Base-by-base conservation (phyloP, 2,329 filamentous ascomycete genomes). In the Fusarium proliferatum region DNA sequence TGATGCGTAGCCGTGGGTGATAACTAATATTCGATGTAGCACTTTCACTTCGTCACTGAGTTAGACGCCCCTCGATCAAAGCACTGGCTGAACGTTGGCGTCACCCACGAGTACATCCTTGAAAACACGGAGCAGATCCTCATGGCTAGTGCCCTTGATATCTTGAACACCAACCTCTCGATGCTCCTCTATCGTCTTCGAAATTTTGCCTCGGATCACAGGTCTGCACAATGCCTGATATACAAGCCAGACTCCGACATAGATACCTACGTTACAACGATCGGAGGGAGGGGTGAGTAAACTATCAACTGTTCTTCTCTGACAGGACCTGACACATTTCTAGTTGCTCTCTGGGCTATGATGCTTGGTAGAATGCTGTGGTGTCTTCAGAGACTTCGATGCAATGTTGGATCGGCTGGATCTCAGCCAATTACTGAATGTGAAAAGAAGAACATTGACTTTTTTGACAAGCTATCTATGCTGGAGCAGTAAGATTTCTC, bases 291-390 rank as follows among this genome's bases (percentile, higher is more conserved):
- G 15, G 5, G 51, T 55, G 7, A 28, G 51, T n/a, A 28, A 3
- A 8, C 26, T 12, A 9, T 6, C 5, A 17, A 10, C 10, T 13
- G 6, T 7, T 9, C 13, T 39, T 2, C 10, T 1, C 9, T 17
- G 45, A 10, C 15, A 3, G 11, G 19, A 2, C 11, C 51, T 55
- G 26, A 55, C 51, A 30, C 4, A 3, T 13, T 16, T 12, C 9
- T 13, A 55, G 51, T 17, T 12, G 15, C 51, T n/a, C 5, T 3
- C 21, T 55, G 51, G 34, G 34, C 51, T 13, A 17, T 4, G 19
- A 16, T 0, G 8, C 8, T 55, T 10, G 4, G 2, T 7, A 1
- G 3, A 5, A 16, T 30, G 9, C 36, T 55, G 19, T 2, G 7
- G 10, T 10, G 2, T n/a, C 17, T 55, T 17, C 19, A 55, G 36